Base-by-base conservation (phyloP, 1,284 basidiomycete genomes). In the Fomitopsis pinicola region DNA sequence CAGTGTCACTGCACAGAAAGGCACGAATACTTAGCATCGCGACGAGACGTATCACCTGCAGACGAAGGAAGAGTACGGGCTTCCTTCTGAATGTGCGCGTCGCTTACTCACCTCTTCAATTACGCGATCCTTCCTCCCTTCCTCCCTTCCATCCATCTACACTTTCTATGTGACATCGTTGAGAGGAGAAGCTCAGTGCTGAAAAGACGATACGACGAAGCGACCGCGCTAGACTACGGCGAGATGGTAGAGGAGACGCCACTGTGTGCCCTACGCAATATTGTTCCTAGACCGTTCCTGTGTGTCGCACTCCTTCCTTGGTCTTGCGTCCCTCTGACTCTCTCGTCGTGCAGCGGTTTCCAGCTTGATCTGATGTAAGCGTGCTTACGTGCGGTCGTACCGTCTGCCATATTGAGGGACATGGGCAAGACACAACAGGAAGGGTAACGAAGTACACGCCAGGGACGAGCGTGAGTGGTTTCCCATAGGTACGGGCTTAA, bases 221-320 rank as follows among this genome's bases (percentile, higher is more conserved):
- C 75, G 6, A 71, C 65, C 0, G 59, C 62, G 22, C 68, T 72
- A 64, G 72, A 77, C 63, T 76, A 77, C 62, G 68, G 68, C 55
- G 73, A 75, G 42, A 62, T 74, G 17, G 58, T 77, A 15, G 76
- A 74, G 38, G 77, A 91, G 68, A 85, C 87, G 12, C 88, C 88
- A 1, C 65, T 83, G 5, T 86, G 77, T 72, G 81, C 82, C 55
- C 73, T 88, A 42, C 71, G 75, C 72, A 80, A 81, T 73, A 72
- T 86, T 66, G 62, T 86, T 57, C 66, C 85, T 22, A 81, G 84
- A 66, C 75, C 84, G 69, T 75, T 82, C 59, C 64, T 83, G 72
- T 74, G 56, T 62, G 72, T 67, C 1, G 42, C 33, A 14, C 2
- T 52, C 26, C 73, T 48, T 26, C 28, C 15, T 8, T 15, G 6